Conservation (phyloP, 1,284 basidiomycete species). For the Moesziomyces sp. region DNA sequence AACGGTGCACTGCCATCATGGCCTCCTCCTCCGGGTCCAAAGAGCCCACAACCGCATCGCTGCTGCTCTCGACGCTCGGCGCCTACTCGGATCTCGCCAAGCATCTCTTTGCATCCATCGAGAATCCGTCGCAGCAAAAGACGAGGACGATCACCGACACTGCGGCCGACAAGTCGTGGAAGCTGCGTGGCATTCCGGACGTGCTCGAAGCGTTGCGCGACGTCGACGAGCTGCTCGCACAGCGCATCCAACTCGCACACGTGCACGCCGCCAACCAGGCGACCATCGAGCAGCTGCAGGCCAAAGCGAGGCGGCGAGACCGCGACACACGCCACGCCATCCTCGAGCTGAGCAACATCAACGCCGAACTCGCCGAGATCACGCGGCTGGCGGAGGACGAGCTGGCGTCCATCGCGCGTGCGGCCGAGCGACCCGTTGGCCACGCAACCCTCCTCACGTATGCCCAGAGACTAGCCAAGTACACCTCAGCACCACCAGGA, state of each 20-base stretch:
- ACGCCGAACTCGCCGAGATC: constrained; percentile 44
- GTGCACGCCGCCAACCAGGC: constrained; percentile 48
- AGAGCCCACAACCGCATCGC: constrained; percentile 24
- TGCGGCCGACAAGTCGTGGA: constrained; percentile 22
- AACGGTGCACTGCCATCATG: neutral
- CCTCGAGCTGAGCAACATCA: constrained; percentile 34
- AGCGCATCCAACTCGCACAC: constrained; percentile 28
- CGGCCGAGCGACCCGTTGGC: constrained; percentile 38
- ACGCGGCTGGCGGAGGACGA: constrained; percentile 30
- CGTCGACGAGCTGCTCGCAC: constrained; percentile 29
- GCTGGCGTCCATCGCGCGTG: constrained; percentile 30
- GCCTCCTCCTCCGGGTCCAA: constrained; percentile 4
- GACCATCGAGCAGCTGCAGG: constrained; percentile 25
- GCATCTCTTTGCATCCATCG: constrained; percentile 39
- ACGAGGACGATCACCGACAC: constrained; percentile 16
- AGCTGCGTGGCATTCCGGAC: constrained; percentile 4
- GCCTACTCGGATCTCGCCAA: constrained; percentile 45
- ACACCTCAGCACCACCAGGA: constrained; percentile 56
- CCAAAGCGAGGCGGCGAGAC: constrained; percentile 31
- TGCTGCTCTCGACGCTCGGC: constrained; percentile 35
- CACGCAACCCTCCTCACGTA: constrained; percentile 42
- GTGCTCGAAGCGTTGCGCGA: constrained; percentile 24
- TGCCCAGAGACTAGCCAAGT: constrained; percentile 51
- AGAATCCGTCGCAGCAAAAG: constrained; percentile 20
- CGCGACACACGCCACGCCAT: constrained; percentile 38